A percentile compares a stretch with the other conserved stretches of the same genome.
phyloP scores from a whole-genome alignment of 441 rosid genomes.

The Jatropha multifida region DNA sequence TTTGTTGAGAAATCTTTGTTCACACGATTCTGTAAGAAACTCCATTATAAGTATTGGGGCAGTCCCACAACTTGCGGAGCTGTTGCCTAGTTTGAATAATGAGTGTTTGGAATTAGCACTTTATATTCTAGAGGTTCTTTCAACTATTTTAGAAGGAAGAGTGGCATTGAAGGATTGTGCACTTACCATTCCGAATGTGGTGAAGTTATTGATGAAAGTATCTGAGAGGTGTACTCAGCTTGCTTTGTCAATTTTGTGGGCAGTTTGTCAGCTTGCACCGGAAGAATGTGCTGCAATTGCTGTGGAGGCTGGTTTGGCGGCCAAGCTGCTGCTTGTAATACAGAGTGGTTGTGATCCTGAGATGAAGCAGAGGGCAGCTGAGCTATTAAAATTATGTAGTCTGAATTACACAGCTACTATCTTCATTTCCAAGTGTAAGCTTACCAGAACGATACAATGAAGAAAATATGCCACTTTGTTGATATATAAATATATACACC shows the following conservation, averaged over 20 bases:
- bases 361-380: constrained; percentile 75
- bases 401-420: constrained; percentile 64
- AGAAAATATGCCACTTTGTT: constrained; percentile 17
- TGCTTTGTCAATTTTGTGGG: constrained; percentile 64
- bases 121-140: constrained; percentile 53
- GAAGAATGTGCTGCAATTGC: constrained; percentile 66
- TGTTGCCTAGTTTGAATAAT: constrained; percentile 52
- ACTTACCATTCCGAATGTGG: constrained; percentile 57
- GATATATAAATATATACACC: not conserved
- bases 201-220: constrained; percentile 63
- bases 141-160: constrained; percentile 54
- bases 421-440: constrained; percentile 89
- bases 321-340: constrained; percentile 75
- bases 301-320: constrained; percentile 82
- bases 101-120: constrained; percentile 72
- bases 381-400: constrained; percentile 81
- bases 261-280: constrained; percentile 69
- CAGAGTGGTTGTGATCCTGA: constrained; percentile 73
- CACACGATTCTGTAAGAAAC: constrained; percentile 43
- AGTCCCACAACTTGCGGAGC: constrained; percentile 60
- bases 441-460: constrained; percentile 76
- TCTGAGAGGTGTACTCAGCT: constrained; percentile 72
- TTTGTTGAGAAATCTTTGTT: constrained; percentile 58
- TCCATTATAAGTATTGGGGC: constrained; percentile 67
- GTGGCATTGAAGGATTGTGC: constrained; percentile 70